Evolutionary conservation across 177 flowering plant genomes (phyloP).

Genomic region (Vitis hybrid): DNA sequence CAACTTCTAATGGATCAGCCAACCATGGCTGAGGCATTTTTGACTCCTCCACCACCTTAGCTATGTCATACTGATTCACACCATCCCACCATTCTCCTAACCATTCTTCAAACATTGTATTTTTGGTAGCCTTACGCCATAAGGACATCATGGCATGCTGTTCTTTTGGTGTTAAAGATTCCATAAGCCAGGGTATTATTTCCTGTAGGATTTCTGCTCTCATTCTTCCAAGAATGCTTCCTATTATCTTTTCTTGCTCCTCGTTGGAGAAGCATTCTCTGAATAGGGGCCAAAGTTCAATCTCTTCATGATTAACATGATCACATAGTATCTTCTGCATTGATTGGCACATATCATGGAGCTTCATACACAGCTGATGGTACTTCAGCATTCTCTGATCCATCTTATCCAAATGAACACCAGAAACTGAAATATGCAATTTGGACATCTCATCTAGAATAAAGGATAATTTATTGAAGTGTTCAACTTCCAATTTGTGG

Average conservation of each 20-base stretch:
- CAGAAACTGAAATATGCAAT: constrained; percentile 28
- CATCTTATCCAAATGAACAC: constrained; percentile 10
- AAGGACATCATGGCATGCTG: constrained; percentile 51
- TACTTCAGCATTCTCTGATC: constrained; percentile 29
- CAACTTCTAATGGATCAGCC: constrained; percentile 51
- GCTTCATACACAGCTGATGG: constrained; percentile 46
- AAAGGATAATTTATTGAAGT: constrained; percentile 45
- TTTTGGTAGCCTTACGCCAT: constrained; percentile 62
- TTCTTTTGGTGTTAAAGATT: constrained; percentile 54
- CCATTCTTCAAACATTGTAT: constrained; percentile 88
- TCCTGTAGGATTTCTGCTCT: constrained; percentile 64
- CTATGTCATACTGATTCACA: constrained; percentile 16
- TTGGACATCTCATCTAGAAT: constrained; percentile 51
- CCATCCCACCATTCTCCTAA: constrained; percentile 86
- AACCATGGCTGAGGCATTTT: constrained; percentile 23
- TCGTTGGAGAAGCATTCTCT: constrained; percentile 51
- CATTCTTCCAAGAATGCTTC: constrained; percentile 70
- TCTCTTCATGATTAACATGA: constrained; percentile 71
- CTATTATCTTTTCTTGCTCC: constrained; percentile 78
- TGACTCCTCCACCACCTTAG: constrained; percentile 27
- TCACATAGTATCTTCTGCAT: constrained; percentile 48
- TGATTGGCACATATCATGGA: constrained; percentile 60
- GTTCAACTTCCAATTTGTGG: constrained; percentile 66
- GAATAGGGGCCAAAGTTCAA: constrained; percentile 72
- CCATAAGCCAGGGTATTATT: constrained; percentile 83